Percentiles rank a stretch among this genome's conserved stretches.
Conservation (phyloP, 345 rosid species). For the Populus davidiana region DNA sequence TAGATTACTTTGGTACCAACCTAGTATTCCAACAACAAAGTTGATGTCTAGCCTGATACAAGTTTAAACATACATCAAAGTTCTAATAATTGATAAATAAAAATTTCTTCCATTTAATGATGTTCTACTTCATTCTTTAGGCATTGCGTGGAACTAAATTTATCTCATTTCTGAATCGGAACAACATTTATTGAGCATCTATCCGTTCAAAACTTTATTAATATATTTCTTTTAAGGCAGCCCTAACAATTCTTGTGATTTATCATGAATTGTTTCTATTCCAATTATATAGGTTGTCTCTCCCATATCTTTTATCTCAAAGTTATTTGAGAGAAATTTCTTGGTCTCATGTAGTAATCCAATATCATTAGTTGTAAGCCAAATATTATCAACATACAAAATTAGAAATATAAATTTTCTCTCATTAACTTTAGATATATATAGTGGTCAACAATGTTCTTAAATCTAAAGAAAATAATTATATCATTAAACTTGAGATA, state of each 20-base stretch:
- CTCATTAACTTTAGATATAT: no score
- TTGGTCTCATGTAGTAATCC: no score
- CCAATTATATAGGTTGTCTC: neutral
- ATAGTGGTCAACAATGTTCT: no score
- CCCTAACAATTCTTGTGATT: neutral
- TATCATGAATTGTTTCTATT: neutral
- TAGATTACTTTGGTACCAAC: neutral
- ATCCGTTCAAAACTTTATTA: neutral
- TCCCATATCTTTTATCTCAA: neutral
- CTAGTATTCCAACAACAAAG: neutral
- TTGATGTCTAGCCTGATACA: neutral
- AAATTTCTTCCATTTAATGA: neutral
- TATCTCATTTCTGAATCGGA: neutral
- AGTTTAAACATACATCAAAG: neutral
- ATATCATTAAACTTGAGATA: no score
- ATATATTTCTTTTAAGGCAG: neutral
- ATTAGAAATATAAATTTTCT: no score
- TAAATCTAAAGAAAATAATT: no score
- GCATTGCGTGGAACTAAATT: neutral
- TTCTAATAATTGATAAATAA: neutral
- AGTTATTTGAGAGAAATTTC: neutral
- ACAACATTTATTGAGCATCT: neutral
- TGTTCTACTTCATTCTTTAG: neutral
- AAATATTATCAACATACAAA: no score
- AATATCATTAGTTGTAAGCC: neutral